These are phyloP conservation scores for Oxyria digyna DNA, from an alignment of 148 eudicot species.

Conservation along the genomic window DNA sequence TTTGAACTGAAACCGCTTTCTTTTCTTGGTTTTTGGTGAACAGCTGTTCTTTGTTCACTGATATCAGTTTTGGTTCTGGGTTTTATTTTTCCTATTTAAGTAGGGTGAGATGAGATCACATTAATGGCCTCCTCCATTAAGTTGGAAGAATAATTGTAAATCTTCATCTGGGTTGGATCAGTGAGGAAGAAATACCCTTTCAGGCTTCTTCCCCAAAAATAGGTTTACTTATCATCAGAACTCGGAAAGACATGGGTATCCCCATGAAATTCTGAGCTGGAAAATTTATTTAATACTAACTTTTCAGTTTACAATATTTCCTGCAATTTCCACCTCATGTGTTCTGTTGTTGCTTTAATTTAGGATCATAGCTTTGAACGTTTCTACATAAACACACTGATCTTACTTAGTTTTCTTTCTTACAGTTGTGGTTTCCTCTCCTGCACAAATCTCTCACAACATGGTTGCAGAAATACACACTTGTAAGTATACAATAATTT, in stretches of 20 bases:
- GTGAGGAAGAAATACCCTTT: background rate
- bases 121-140: background rate
- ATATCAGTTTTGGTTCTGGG: background rate
- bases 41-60: background rate
- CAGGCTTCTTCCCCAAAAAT: background rate
- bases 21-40: background rate
- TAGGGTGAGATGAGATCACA: background rate
- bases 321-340: background rate
- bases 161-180: background rate
- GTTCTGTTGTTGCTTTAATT: background rate
- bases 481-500: background rate
- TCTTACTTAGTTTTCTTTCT: background rate
- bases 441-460: background rate
- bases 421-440: constrained; percentile 1
- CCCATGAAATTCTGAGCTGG: background rate
- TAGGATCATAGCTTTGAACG: background rate
- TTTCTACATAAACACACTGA: background rate
- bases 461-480: constrained; percentile 13
- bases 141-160: background rate
- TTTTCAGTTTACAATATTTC: background rate
- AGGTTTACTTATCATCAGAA: background rate
- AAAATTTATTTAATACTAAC: no score
- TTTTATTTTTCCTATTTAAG: background rate
- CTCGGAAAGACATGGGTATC: constrained; percentile 1
- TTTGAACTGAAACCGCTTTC: constrained; percentile 1